Percentiles rank a stretch among this genome's conserved stretches.
phyloP scores from a whole-genome alignment of 768 basidiomycete genomes.

The Russula griseocarnosa region DNA sequence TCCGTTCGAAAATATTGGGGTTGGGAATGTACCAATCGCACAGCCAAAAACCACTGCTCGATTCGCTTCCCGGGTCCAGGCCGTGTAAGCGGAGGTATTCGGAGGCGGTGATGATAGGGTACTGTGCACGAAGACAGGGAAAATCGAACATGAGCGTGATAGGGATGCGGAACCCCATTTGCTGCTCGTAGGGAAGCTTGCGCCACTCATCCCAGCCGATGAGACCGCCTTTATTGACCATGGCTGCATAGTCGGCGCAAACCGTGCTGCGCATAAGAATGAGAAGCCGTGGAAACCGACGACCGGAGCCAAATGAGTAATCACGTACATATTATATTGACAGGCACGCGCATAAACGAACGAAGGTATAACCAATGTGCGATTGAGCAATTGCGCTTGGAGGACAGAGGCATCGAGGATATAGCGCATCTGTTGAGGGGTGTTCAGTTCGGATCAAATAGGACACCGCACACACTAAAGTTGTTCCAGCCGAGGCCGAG shows the following conservation, averaged over 20 bases:
- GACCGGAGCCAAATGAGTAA: constrained; percentile 12
- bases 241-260: constrained; percentile 41
- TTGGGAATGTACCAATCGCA: constrained; percentile 35
- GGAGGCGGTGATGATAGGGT: constrained; percentile 41
- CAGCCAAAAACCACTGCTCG: constrained; percentile 41
- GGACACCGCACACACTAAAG: constrained; percentile 31
- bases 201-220: constrained; percentile 44
- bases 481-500: constrained; percentile 49
- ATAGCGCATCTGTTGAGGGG: constrained; percentile 40
- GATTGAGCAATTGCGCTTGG: constrained; percentile 43
- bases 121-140: constrained; percentile 37
- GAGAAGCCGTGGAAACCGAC: background rate
- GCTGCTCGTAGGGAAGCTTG: constrained; percentile 36
- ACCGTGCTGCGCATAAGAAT: constrained; percentile 31
- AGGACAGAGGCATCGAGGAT: constrained; percentile 45
- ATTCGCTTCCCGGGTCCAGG: constrained; percentile 36
- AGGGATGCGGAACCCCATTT: constrained; percentile 38
- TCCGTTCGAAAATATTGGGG: constrained; percentile 32
- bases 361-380: constrained; percentile 44
- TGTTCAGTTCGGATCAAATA: background rate
- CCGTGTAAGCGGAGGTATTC: constrained; percentile 44
- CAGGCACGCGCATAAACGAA: constrained; percentile 47
- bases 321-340: constrained; percentile 39
- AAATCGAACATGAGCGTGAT: constrained; percentile 43
- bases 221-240: constrained; percentile 46